These are phyloP conservation scores for Rhizopogon hawkerae DNA, from an alignment of 1,284 basidiomycete genomes.

Conservation along the genomic window DNA sequence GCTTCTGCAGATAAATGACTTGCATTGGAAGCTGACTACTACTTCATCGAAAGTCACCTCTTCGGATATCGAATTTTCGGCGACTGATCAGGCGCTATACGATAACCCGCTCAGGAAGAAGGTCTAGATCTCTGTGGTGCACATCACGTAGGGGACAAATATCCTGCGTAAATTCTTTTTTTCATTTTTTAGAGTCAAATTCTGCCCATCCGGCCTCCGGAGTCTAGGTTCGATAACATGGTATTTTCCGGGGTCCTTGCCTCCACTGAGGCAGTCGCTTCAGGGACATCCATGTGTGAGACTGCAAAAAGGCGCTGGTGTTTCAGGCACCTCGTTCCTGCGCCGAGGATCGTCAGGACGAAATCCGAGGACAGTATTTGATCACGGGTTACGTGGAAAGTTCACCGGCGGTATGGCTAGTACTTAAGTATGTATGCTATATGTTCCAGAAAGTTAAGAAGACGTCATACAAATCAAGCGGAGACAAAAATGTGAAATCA, in stretches of 20 bases:
- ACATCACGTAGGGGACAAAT: not conserved
- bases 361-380: slow-evolving; percentile 26
- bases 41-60: not conserved
- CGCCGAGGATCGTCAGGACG: slow-evolving; percentile 11
- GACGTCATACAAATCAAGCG: slow-evolving; percentile 9
- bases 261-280: not conserved
- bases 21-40: not conserved
- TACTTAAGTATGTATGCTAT: not conserved
- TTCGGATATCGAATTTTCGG: not conserved
- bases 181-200: not conserved
- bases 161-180: not conserved
- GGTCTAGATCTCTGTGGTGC: not conserved
- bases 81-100: not conserved
- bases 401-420: slow-evolving; percentile 1
- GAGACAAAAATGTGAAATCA: slow-evolving; percentile 4
- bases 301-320: slow-evolving; percentile 14
- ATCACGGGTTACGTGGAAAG: slow-evolving; percentile 20
- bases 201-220: not conserved
- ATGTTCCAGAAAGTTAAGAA: slow-evolving; percentile 20
- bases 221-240: not conserved
- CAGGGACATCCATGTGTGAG: slow-evolving; percentile 25
- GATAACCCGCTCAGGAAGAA: not conserved
- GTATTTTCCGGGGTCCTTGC: not conserved
- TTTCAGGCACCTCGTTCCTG: slow-evolving; percentile 26
- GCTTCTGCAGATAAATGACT: not conserved